Conservation (phyloP, 805 yeast genomes). For the Ogataea corticis region DNA sequence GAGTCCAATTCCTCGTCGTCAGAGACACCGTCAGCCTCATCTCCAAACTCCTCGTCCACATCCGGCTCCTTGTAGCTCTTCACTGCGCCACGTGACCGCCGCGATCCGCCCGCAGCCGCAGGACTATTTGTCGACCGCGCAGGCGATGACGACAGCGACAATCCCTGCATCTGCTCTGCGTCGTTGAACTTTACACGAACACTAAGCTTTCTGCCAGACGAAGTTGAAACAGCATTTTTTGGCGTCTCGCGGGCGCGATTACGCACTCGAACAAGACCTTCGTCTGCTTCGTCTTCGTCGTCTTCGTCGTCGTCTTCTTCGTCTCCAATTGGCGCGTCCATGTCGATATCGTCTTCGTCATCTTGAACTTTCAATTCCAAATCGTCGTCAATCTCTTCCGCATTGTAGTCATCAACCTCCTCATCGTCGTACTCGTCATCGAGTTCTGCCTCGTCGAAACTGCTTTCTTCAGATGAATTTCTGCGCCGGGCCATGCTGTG, state of each 20-base stretch:
- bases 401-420: conserved; percentile 18
- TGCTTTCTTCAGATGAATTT: conserved; percentile 4
- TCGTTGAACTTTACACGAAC: conserved; percentile 14
- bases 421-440: conserved; percentile 17
- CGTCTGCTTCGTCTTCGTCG: conserved; percentile 30
- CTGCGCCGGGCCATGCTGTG: conserved; percentile 1
- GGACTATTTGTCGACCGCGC: conserved; percentile 6
- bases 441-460: conserved; percentile 15
- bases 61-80: conserved; percentile 24
- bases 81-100: conserved; percentile 15
- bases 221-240: conserved; percentile 1
- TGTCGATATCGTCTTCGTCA: conserved; percentile 22
- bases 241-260: conserved; percentile 1
- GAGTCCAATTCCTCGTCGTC: conserved; percentile 11
- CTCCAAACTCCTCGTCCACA: conserved; percentile 25
- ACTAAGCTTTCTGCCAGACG: conserved; percentile 24
- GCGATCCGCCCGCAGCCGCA: conserved; percentile 3
- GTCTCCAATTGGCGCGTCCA: conserved; percentile 9
- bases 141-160: conserved; percentile 2
- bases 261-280: background rate
- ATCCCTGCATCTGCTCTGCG: conserved; percentile 2
- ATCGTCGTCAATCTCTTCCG: conserved; percentile 23
- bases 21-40: conserved; percentile 25
- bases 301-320: conserved; percentile 35
- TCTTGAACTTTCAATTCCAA: conserved; percentile 18